Conservation (phyloP, 148 eudicot species). For the Suaeda aralocaspica region DNA sequence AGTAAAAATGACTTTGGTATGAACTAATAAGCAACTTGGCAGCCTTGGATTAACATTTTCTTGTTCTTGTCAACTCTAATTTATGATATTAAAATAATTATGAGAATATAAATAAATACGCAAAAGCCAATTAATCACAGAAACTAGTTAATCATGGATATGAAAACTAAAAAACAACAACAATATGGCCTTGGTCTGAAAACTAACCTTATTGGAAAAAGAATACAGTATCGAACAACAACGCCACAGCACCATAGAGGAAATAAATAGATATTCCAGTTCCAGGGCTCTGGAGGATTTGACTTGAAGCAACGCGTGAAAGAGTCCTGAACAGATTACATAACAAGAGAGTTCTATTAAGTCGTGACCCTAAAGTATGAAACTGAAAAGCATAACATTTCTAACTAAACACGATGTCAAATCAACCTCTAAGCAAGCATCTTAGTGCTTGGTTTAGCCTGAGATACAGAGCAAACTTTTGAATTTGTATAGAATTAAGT, state of each 20-base stretch:
- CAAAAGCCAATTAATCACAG: background rate
- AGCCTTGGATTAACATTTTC: background rate
- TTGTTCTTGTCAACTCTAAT: background rate
- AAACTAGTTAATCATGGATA: too few relatives aligned
- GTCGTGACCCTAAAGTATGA: background rate
- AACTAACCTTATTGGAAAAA: slow-evolving; percentile 79
- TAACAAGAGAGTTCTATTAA: slow-evolving; percentile 3
- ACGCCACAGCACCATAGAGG: slow-evolving; percentile 96
- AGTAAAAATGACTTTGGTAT: too few relatives aligned
- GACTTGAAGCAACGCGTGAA: slow-evolving; percentile 99
- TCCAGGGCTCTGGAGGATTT: slow-evolving; percentile 97
- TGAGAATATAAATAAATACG: background rate
- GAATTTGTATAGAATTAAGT: too few relatives aligned
- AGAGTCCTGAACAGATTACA: slow-evolving; percentile 61
- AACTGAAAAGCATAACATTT: background rate
- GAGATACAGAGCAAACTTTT: too few relatives aligned
- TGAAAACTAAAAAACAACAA: too few relatives aligned
- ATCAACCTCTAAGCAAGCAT: too few relatives aligned
- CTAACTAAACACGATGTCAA: too few relatives aligned
- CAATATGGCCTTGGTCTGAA: background rate
- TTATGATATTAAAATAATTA: background rate
- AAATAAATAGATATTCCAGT: slow-evolving; percentile 92
- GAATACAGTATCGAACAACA: slow-evolving; percentile 66
- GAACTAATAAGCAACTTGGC: too few relatives aligned
- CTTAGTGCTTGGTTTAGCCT: too few relatives aligned